These are phyloP conservation scores for Backusella tarrabulga DNA, from an alignment of 192 early-diverging fungal genomes.

Conservation along the genomic window DNA sequence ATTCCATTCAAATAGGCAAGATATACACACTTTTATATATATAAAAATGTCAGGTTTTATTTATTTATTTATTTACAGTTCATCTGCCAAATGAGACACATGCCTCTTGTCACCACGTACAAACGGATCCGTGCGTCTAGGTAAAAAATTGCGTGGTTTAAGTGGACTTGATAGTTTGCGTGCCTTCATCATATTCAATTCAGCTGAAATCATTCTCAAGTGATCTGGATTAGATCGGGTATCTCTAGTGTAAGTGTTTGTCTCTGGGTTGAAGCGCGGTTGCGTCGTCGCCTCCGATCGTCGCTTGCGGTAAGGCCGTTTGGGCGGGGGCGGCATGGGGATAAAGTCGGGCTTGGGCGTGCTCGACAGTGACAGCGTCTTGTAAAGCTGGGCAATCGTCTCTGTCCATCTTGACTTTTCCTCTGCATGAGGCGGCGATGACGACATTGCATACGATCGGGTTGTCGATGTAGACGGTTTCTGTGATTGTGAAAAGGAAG, in stretches of 20 bases:
- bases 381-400: conserved; percentile 12
- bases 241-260: conserved; percentile 39
- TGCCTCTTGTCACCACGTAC: neutral
- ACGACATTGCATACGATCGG: conserved; percentile 24
- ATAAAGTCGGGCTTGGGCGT: conserved; percentile 2
- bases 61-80: neutral
- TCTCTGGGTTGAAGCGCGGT: conserved; percentile 30
- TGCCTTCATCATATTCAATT: conserved; percentile 52
- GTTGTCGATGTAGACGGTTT: conserved; percentile 20
- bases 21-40: neutral
- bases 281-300: conserved; percentile 34
- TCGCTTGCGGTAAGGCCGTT: neutral
- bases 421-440: conserved; percentile 15
- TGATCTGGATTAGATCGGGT: conserved; percentile 50
- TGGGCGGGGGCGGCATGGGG: conserved; percentile 29
- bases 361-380: neutral
- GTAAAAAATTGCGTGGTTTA: conserved; percentile 43
- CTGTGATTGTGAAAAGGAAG: conserved; percentile 20
- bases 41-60: neutral
- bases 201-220: conserved; percentile 51
- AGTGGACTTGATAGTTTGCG: conserved; percentile 46
- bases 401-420: conserved; percentile 19
- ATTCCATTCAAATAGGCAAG: neutral
- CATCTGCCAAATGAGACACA: neutral
- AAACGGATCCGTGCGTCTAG: conserved; percentile 43